Evolutionary conservation across 225 moss, liverwort and hornwort genomes (phyloP).

Genomic region (Neckera pumila): DNA sequence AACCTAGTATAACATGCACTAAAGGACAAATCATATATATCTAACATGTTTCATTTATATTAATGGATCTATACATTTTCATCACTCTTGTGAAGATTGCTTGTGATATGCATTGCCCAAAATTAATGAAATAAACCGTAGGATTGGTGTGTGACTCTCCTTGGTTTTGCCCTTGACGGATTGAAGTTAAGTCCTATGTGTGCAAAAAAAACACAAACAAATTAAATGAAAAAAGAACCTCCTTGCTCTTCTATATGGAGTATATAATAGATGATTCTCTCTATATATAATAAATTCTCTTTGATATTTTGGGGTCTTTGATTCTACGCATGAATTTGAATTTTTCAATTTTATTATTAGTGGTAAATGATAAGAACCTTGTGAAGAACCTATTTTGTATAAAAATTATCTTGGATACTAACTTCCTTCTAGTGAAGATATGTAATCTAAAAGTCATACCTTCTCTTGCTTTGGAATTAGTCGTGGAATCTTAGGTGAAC

Average conservation of each 20-base stretch:
- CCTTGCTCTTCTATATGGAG: too few species aligned
- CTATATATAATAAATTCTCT: too few species aligned
- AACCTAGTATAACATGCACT: too few species aligned
- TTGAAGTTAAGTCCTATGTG: background rate
- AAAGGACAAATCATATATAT: too few species aligned
- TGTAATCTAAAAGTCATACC: background rate
- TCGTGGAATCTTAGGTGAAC: rapidly evolving
- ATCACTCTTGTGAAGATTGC: too few species aligned
- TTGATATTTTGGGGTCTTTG: background rate
- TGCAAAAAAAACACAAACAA: background rate
- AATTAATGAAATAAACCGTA: too few species aligned
- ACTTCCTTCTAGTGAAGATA: background rate
- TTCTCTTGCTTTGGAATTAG: background rate
- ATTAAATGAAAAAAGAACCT: too few species aligned
- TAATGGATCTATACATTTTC: too few species aligned
- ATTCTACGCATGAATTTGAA: background rate
- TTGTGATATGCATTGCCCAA: too few species aligned
- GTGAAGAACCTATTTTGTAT: background rate
- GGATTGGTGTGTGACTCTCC: background rate
- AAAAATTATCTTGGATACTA: background rate
- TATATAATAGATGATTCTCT: background rate
- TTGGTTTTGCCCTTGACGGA: rapidly evolving
- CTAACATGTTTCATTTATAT: too few species aligned
- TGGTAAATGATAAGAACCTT: rapidly evolving
- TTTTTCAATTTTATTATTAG: background rate